Evolutionary conservation across 176 grass and related monocot species (phyloP).

Genomic region (Ensete ventricosum): DNA sequence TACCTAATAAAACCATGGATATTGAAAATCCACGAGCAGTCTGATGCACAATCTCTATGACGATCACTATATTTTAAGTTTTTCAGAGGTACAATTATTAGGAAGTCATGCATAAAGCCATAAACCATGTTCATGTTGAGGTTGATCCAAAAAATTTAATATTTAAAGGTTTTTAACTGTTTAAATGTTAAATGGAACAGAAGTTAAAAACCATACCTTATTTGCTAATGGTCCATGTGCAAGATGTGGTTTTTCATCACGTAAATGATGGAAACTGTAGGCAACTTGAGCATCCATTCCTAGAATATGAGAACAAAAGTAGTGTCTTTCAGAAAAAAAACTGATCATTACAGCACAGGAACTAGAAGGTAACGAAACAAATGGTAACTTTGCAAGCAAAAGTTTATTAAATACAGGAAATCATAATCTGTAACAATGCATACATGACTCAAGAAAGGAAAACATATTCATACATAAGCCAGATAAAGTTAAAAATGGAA

Average conservation of each 20-base stretch:
- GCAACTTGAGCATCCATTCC: constrained; percentile 99
- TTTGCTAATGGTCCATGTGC: constrained; percentile 87
- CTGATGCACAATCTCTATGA: no score
- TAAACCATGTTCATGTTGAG: background rate
- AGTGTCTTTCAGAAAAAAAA: background rate
- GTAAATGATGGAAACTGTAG: constrained; percentile 82
- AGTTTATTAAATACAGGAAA: no score
- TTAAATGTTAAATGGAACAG: constrained; percentile 2
- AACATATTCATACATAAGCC: background rate
- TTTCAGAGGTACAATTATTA: no score
- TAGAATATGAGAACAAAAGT: constrained; percentile 24
- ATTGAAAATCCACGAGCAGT: no score
- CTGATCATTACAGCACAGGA: background rate
- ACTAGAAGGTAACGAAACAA: background rate
- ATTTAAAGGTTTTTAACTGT: background rate
- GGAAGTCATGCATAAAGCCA: no score
- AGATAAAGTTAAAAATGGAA: background rate
- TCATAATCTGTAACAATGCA: no score
- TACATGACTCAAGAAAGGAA: no score
- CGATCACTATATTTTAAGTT: no score
- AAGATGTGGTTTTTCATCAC: constrained; percentile 86
- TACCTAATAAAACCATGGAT: no score
- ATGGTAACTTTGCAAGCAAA: no score
- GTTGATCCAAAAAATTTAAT: background rate
- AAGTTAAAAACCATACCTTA: constrained; percentile 41